phyloP scores from a whole-genome alignment of 768 basidiomycete genomes.

The Suillus sp. region DNA sequence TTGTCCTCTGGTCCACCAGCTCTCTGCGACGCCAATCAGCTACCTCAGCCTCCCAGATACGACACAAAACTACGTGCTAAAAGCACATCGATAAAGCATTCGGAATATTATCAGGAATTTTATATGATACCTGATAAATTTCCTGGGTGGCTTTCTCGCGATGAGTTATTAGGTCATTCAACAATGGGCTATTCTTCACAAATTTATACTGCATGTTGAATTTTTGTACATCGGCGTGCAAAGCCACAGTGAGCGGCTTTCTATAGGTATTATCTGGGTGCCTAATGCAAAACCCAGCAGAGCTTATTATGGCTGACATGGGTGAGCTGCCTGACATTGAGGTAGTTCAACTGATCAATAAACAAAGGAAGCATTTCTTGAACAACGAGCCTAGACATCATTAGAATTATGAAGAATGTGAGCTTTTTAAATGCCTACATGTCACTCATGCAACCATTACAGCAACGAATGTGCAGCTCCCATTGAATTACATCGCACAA shows the following conservation, averaged over 20 bases:
- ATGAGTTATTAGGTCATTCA: background rate
- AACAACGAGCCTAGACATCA: background rate
- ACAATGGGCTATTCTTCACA: background rate
- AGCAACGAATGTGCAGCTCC: background rate
- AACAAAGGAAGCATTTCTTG: background rate
- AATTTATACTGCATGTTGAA: background rate
- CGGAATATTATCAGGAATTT: background rate
- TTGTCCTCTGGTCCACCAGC: conserved; percentile 1
- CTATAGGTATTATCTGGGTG: background rate
- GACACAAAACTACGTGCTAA: background rate
- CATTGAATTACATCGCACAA: conserved; percentile 4
- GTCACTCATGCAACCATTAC: background rate
- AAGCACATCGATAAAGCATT: background rate
- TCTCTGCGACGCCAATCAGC: background rate
- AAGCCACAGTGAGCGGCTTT: background rate
- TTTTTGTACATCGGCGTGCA: background rate
- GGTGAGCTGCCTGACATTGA: background rate
- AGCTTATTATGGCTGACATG: background rate
- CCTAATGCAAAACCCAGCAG: background rate
- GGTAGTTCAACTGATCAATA: background rate
- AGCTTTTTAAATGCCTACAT: background rate
- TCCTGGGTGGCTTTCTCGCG: background rate
- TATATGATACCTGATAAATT: background rate
- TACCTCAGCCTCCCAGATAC: background rate
- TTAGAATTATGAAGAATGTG: background rate